Evolutionary conservation across 345 rosid genomes (phyloP), one percentile per base, ranked within the genome.

Genomic region (Dipteronia dyeriana): DNA sequence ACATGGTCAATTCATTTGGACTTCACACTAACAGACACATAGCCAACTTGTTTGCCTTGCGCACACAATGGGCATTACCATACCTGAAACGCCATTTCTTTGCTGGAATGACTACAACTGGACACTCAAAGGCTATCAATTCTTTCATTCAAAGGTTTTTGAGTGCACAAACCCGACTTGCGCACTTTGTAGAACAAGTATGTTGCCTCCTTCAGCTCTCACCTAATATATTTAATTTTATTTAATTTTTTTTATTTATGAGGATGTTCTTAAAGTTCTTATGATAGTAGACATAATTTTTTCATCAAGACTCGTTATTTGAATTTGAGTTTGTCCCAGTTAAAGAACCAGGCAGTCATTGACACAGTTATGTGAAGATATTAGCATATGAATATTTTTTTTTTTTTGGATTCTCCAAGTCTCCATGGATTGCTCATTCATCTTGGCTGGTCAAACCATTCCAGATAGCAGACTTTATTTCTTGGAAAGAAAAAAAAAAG

Each of bases 151-250:
- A 92, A 86, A 88, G 99, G 75, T 93, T 93, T 84, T 78, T 95
- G 76, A 92, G 89, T 77, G 96, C 98, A 56, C 99, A 95, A 79
- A 90, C 98, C 22, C 89, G 94, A 26, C 94, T 93, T 43, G 93
- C 99, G 14, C 96, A 92, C 76, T 93, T 95, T 78, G 94, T 90
- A 25, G 99, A 91, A 85, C 99, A 93, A 85, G 99, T 95, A 85
- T 25, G 86, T 68, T 72, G 17, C 66, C 84, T 78, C 71, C 26
- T 80, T 76, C 71, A 54, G 17, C 20, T 80, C 25, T 57, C 9
- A 5, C 25, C 62, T n/a, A 49, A 65, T 68, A n/a, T 1, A 13
- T 66, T 56, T 65, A 20, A 57, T 54, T 67, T 53, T 64, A 13
- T 39, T 54, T 64, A n/a, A 14, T 67, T 51, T 70, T 10, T 39